Evolutionary conservation across 1,284 basidiomycete species (phyloP), one percentile per base, ranked within the genome.

Genomic region (Coriolopsis trogii): DNA sequence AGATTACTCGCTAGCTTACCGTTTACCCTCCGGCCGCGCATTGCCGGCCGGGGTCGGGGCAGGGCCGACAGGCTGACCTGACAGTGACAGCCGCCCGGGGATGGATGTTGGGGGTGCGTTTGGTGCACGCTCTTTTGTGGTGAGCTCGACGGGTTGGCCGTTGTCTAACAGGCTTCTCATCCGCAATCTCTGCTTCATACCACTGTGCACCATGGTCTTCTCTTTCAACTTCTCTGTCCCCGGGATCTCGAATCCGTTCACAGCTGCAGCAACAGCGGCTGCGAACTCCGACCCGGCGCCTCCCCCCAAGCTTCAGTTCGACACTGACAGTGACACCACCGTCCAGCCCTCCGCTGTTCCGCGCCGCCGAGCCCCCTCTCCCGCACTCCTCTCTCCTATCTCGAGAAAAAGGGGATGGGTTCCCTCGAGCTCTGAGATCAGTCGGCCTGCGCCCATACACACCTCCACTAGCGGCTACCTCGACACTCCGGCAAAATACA

Each of bases 331-430:
- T 20, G 34, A 36, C 38, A 15, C 18, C 41, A 15, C 16, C 41
- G 44, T 42, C 24, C 53, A 44, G 36, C 51, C 41, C 47, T 36
- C 48, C 42, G 26, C 48, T 40, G 30, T 43, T 47, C 45, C 59
- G 47, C 62, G 46, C 41, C 63, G 62, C 41, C 65, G 63, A 28
- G 60, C 60, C 7, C 64, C 63, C 15, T 66, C 67, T 21, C 64
- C 65, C 40, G 65, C 59, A 38, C 59, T 66, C 16, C 49, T 59
- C 16, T 59, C 64, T 25, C 78, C 76, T 13, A 61, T 75, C 40
- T 74, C 78, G 16, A 72, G 78, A 46, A 89, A 89, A 67, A 73
- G 87, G 64, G 84, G 84, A 43, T 89, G 87, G 87, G 80, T 81
- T 38, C 85, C 86, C 6, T 73, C 82, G 0, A 73, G 74, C 47